Conservation (phyloP, 2,329 filamentous ascomycete species). For the Lanzia echinophila region DNA sequence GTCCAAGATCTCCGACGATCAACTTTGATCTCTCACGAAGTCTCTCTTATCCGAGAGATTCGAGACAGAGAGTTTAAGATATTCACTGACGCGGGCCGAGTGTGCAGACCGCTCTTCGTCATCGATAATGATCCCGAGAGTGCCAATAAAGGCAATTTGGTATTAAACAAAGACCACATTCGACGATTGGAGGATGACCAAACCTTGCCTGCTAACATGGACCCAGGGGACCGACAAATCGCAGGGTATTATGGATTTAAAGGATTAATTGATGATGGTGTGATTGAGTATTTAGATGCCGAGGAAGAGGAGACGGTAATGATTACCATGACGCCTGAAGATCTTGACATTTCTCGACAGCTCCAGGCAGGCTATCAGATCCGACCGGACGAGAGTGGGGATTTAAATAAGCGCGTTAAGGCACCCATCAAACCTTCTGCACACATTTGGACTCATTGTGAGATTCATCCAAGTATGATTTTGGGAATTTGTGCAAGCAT, state of each 20-base stretch:
- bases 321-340: constrained; percentile 98
- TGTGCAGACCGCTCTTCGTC: constrained; percentile 89
- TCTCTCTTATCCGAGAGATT: constrained; percentile 92
- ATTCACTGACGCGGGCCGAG: constrained; percentile 92
- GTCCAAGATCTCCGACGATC: constrained; percentile 73
- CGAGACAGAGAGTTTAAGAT: constrained; percentile 97
- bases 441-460: constrained; percentile 94
- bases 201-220: constrained; percentile 53
- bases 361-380: constrained; percentile 59
- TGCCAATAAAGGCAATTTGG: constrained; percentile 66
- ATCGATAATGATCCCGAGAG: constrained; percentile 79
- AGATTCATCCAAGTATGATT: constrained; percentile 99
- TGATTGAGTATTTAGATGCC: constrained; percentile 92
- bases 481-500: constrained; percentile 97
- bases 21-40: constrained; percentile 81
- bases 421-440: constrained; percentile 81
- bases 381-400: constrained; percentile 55
- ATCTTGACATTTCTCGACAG: constrained; percentile 71
- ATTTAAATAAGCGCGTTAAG: constrained; percentile 81
- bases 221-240: constrained; percentile 49
- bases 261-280: constrained; percentile 73
- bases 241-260: constrained; percentile 75
- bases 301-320: constrained; percentile 98
- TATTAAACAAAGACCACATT: constrained; percentile 80
- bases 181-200: constrained; percentile 68